These are phyloP conservation scores for Rhynchospora breviuscula DNA, from an alignment of 176 grass and related monocot species.

Conservation along the genomic window DNA sequence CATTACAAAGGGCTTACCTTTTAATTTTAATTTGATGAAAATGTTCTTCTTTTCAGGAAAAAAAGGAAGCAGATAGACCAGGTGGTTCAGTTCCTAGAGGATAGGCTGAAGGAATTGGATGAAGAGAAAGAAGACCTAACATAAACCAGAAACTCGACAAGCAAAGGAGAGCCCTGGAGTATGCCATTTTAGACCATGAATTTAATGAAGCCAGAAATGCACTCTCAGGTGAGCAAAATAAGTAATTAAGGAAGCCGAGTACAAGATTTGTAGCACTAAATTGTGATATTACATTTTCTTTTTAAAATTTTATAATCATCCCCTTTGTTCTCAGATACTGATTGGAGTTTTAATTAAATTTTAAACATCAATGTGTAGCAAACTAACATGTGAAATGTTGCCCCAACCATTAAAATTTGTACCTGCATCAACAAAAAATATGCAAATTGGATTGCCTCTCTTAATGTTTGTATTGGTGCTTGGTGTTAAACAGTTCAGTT, in stretches of 20 bases:
- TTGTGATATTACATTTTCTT: constrained; percentile 23
- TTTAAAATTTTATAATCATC: neutral
- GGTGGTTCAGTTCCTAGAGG: constrained; percentile 88
- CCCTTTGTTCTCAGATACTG: neutral
- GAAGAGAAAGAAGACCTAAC: constrained; percentile 98
- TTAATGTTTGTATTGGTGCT: neutral
- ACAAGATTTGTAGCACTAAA: neutral
- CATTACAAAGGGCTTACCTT: neutral
- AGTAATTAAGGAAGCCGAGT: neutral
- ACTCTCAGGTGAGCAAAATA: constrained; percentile 49
- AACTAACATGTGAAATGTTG: neutral
- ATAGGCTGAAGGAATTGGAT: constrained; percentile 82
- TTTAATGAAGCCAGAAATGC: constrained; percentile 77
- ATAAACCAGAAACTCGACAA: constrained; percentile 96
- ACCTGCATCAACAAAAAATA: neutral
- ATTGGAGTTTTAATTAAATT: neutral
- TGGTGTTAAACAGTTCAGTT: neutral
- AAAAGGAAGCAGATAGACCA: constrained; percentile 99
- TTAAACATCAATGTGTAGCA: neutral
- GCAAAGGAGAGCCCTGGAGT: constrained; percentile 82
- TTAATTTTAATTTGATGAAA: neutral
- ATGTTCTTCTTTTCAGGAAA: too few relatives aligned
- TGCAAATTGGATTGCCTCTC: neutral
- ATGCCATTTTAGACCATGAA: constrained; percentile 94
- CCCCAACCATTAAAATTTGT: neutral